Evolutionary conservation across 495 filamentous ascomycete species (phyloP).

Genomic region (Echria macrotheca): DNA sequence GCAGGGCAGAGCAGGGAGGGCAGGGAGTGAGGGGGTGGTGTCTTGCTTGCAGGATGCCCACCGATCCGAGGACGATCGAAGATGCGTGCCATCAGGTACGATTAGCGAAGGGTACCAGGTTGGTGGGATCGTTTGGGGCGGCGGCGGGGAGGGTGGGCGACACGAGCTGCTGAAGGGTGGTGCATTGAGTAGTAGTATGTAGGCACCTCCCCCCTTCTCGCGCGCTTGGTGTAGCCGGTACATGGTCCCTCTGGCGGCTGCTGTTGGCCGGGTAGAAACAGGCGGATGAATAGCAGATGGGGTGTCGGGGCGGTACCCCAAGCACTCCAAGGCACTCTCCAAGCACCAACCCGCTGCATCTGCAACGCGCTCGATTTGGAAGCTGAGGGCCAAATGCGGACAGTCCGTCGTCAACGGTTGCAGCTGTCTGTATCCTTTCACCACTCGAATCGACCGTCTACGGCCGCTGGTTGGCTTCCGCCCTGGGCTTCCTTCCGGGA

Average conservation of each 20-base stretch:
- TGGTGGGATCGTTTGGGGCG: constrained; percentile 9
- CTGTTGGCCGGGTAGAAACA: constrained; percentile 4
- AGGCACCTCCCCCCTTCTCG: no score
- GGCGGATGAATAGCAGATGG: no score
- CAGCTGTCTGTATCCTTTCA: neutral
- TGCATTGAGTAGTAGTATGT: no score
- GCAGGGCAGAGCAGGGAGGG: no score
- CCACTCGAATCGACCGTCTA: neutral
- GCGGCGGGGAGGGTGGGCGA: neutral
- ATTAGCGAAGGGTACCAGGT: constrained; percentile 10
- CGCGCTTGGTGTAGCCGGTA: constrained; percentile 1
- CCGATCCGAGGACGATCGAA: constrained; percentile 13
- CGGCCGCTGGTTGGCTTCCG: neutral
- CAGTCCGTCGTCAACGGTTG: neutral
- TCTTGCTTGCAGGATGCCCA: constrained; percentile 7
- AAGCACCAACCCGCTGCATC: constrained; percentile 5
- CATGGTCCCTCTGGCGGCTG: neutral
- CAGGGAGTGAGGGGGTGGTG: neutral
- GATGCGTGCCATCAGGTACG: neutral
- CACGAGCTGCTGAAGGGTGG: no score
- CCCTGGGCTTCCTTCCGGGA: neutral
- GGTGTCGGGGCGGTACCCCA: no score
- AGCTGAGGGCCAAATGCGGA: neutral
- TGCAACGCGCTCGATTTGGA: constrained; percentile 11
- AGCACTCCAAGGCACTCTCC: no score